These are phyloP conservation scores for Penicillium turbatum DNA, from an alignment of 495 filamentous ascomycete species.

Conservation along the genomic window DNA sequence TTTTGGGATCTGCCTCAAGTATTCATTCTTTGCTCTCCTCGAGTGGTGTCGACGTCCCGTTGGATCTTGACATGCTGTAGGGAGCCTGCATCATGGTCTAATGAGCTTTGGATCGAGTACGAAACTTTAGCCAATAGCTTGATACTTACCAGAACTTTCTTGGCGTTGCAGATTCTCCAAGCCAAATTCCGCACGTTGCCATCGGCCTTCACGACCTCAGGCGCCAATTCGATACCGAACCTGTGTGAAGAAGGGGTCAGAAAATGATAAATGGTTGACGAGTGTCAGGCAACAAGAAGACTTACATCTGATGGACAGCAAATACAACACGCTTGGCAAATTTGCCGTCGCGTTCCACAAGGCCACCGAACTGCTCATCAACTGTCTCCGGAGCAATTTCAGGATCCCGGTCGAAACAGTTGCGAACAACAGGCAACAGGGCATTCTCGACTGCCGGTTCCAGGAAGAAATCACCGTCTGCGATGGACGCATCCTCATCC, in stretches of 20 bases:
- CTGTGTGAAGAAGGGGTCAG: slow-evolving; percentile 25
- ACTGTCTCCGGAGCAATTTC: slow-evolving; percentile 81
- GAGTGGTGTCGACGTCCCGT: slow-evolving; percentile 41
- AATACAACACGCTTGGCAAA: slow-evolving; percentile 87
- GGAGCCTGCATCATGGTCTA: slow-evolving; percentile 31
- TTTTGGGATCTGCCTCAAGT: not conserved
- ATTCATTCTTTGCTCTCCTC: slow-evolving; percentile 23
- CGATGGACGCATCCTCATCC: slow-evolving; percentile 58
- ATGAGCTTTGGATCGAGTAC: slow-evolving; percentile 9
- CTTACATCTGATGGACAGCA: slow-evolving; percentile 86
- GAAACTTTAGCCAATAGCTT: not conserved
- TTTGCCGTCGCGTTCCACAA: slow-evolving; percentile 81
- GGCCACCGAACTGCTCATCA: slow-evolving; percentile 75
- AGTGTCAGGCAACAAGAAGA: not conserved
- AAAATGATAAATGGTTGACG: not conserved
- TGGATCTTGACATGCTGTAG: slow-evolving; percentile 45
- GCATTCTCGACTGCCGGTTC: slow-evolving; percentile 65
- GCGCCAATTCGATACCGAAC: slow-evolving; percentile 94
- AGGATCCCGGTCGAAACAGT: slow-evolving; percentile 88
- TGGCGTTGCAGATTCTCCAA: slow-evolving; percentile 93
- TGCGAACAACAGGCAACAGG: slow-evolving; percentile 75
- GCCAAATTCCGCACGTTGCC: slow-evolving; percentile 86
- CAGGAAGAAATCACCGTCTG: slow-evolving; percentile 46
- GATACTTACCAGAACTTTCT: slow-evolving; percentile 79
- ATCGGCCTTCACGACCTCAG: slow-evolving; percentile 88